Conservation (phyloP, 2,329 filamentous ascomycete genomes). For the Chaetomiaceae sp. region DNA sequence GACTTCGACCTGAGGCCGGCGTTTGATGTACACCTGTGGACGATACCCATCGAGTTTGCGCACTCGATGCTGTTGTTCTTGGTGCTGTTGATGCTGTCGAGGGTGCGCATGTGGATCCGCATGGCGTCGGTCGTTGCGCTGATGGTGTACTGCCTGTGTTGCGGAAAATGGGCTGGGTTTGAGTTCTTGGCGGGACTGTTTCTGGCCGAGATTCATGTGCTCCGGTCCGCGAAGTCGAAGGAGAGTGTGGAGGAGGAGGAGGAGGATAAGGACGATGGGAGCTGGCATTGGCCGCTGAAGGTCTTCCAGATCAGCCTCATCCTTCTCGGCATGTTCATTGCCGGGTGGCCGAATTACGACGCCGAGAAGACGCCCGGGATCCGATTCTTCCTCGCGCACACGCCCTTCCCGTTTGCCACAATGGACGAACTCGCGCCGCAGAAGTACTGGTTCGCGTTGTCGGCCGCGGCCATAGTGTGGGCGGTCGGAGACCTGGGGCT, state of each 20-base stretch:
- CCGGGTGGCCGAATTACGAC: slow-evolving; percentile 38
- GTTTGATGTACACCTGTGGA: slow-evolving; percentile 46
- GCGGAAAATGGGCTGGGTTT: slow-evolving; percentile 40
- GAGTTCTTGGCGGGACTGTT: slow-evolving; percentile 45
- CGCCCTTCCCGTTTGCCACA: slow-evolving; percentile 33
- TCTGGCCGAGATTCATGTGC: slow-evolving; percentile 42
- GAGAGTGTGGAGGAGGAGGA: slow-evolving; percentile 22
- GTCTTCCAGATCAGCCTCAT: slow-evolving; percentile 29
- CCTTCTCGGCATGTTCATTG: slow-evolving; percentile 33
- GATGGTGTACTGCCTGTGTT: slow-evolving; percentile 36
- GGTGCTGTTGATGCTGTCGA: slow-evolving; percentile 36
- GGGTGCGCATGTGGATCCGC: slow-evolving; percentile 33
- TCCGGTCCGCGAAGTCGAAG: slow-evolving; percentile 28
- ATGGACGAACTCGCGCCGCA: slow-evolving; percentile 32
- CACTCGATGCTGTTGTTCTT: slow-evolving; percentile 43
- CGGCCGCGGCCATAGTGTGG: slow-evolving; percentile 36
- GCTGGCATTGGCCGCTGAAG: slow-evolving; percentile 18
- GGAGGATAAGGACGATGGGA: no score
- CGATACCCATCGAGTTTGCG: slow-evolving; percentile 44
- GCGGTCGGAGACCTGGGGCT: slow-evolving; percentile 35
- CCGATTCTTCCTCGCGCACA: slow-evolving; percentile 30
- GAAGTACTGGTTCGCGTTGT: slow-evolving; percentile 37
- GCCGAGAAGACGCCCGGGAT: slow-evolving; percentile 34
- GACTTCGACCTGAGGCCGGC: slow-evolving; percentile 32
- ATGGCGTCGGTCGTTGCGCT: slow-evolving; percentile 31